Evolutionary conservation across 1,284 basidiomycete species (phyloP), one percentile per base, ranked within the genome.

Genomic region (Tranzscheliella williamsii): DNA sequence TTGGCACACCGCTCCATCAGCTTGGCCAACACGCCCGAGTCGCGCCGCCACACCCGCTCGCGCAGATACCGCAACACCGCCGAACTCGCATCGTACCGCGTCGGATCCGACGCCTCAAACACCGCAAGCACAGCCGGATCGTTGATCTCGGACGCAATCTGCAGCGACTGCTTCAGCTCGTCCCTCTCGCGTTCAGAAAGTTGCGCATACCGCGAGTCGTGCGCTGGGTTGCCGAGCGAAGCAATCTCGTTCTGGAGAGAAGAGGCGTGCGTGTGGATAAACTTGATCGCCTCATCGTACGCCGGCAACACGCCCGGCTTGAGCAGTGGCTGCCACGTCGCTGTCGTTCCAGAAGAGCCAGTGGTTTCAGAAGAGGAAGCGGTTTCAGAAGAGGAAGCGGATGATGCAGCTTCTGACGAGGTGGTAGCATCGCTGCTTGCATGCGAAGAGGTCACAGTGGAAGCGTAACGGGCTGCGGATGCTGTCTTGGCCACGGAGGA

Each of bases 1-100:
- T 91, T 87, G 70, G 88, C 82, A 36, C 94, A 78, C 67, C 92
- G 87, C 78, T 96, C 89, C 89, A 95, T 95, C 86, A 91, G 71
- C 26, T 35, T 32, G 9, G 42, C 56, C 6, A 70, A 42, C 17
- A 55, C 42, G 7, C 62, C 62, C 9, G 54, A 49, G 20, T 55
- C 42, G 5, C 42, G 22, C 40, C 88, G 83, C 94, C 94, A 97
- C 51, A 83, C 82, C 64, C 89, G 84, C 79, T 96, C 90, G 3
- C 88, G 80, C 18, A 97, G 80, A 75, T 89, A 85, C 17, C 91
- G 83, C 75, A 91, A 87, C 1, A 89, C 85, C 0, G 85, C 82
- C 55, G 84, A 74, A 16, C 76, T 71, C 52, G 83, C 77, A 61
- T 81, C 78, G 43, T 78, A 56, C 7, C 12, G 5, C 4, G 55